Base-by-base conservation (phyloP, 202 grass and related monocot genomes). In the Setaria viridis region DNA sequence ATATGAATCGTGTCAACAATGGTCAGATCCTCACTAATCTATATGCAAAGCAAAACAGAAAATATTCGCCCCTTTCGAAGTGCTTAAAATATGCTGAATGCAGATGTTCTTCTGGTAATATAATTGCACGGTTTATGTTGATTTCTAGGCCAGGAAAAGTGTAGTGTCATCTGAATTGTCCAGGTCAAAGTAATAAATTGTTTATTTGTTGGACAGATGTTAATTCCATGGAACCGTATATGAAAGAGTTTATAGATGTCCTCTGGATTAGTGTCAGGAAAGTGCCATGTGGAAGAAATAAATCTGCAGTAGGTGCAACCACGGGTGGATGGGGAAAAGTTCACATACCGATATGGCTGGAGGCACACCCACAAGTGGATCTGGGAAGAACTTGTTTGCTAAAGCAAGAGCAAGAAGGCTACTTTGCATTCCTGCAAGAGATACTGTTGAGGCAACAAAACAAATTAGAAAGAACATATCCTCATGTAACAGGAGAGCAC, bases 341-440 rank as follows among this genome's bases (percentile, higher is more conserved):
- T 43, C 37, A 90, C 93, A 86, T 93, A 98, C 96, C 20, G 96
- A 98, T 79, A 95, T 66, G 21, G 96, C 96, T 72, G 96, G 93
- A 83, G 96, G 93, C 59, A 98, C 96, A 78, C 96, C 96, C 76
- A 99, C 96, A 56, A 99, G 90, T 71, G 96, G 96, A 72, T 99
- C 93, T 75, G 91, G 84, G 76, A 99, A 99, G 75, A 99, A 95
- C 67, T 80, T 99, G 81, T 99, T 99, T 89, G 96, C 96, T 84
- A 99, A 93, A 76, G 96, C 93, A 94, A 99, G 93, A 81, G 96
- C 95, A 82, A 98, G 92, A 70, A 98, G 95, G 87, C 95, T 98
- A 82, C 95, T 98, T 87, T 98, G 95, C 95, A 98, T 98, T 32
- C 95, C 95, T 98, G 88, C 58, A 79, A 55, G 75, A 60, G 19